Conservation (phyloP, 805 yeast species). For the Komagataella phaffii region DNA sequence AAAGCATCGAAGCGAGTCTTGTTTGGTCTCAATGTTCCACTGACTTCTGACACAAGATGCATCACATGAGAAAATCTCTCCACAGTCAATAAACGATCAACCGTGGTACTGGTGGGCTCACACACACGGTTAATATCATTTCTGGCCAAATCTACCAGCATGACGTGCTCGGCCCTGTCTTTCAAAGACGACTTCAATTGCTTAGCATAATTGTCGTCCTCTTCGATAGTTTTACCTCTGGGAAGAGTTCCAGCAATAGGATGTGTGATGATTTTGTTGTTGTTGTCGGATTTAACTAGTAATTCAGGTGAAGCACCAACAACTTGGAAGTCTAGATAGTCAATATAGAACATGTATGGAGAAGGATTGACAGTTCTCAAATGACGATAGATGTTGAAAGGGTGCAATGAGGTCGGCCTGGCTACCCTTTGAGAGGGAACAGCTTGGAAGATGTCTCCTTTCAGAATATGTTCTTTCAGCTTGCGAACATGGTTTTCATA, state of each 20-base stretch:
- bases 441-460: conserved; percentile 94
- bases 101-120: conserved; percentile 70
- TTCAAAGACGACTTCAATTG: conserved; percentile 64
- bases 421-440: conserved; percentile 97
- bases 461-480: conserved; percentile 68
- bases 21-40: conserved; percentile 76
- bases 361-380: conserved; percentile 94
- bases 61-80: conserved; percentile 95
- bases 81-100: conserved; percentile 78
- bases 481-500: conserved; percentile 70
- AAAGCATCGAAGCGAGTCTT: conserved; percentile 93
- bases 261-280: conserved; percentile 75
- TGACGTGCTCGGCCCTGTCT: conserved; percentile 96
- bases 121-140: conserved; percentile 95
- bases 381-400: conserved; percentile 92
- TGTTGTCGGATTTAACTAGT: conserved; percentile 65
- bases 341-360: conserved; percentile 91
- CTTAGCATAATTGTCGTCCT: conserved; percentile 75
- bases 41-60: conserved; percentile 91
- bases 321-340: conserved; percentile 81
- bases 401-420: conserved; percentile 89
- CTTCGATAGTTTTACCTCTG: conserved; percentile 84
- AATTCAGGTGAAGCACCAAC: conserved; percentile 98
- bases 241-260: conserved; percentile 96
- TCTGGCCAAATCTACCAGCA: conserved; percentile 96